A percentile compares a stretch with the other conserved stretches of the same genome.
Evolutionary conservation across 2,329 filamentous ascomycete genomes (phyloP).

Genomic region (Teratosphaeriaceae sp.): DNA sequence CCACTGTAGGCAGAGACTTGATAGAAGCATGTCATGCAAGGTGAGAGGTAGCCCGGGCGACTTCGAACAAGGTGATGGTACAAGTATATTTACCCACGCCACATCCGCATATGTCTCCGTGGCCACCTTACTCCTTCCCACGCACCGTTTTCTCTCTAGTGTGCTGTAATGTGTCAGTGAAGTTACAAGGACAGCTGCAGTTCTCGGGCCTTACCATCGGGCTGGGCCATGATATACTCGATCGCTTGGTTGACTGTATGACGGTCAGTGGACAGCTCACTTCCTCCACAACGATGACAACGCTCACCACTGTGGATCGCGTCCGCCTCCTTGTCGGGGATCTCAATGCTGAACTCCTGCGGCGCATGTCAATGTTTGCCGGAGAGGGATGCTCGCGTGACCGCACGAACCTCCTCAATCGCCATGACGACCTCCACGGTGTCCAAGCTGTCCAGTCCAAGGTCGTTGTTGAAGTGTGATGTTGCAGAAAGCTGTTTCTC

Average conservation of each 20-base stretch:
- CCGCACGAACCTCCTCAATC: conserved; percentile 75
- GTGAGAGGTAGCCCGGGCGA: no score
- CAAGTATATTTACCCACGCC: no score
- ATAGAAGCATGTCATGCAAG: no score
- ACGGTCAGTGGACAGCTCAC: conserved; percentile 25
- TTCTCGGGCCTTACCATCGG: conserved; percentile 73
- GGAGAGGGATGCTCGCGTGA: conserved; percentile 48
- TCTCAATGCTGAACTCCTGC: conserved; percentile 85
- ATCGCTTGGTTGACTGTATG: conserved; percentile 81
- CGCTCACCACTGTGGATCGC: conserved; percentile 78
- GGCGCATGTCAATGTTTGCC: conserved; percentile 28
- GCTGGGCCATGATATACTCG: conserved; percentile 87
- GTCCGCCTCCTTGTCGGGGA: conserved; percentile 95
- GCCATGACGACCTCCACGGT: conserved; percentile 99
- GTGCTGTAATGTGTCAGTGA: conserved; percentile 23
- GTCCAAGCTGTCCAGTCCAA: conserved; percentile 93
- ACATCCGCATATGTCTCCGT: not conserved
- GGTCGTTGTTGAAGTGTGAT: conserved; percentile 94
- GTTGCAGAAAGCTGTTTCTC: conserved; percentile 63
- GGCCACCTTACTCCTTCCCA: no score
- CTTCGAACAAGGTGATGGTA: no score
- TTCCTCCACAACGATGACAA: not conserved
- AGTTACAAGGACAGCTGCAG: no score
- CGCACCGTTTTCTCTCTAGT: conserved; percentile 23
- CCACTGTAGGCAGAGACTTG: no score